Evolutionary conservation across 2,329 filamentous ascomycete genomes (phyloP).

Genomic region (Mariannaea sp.): DNA sequence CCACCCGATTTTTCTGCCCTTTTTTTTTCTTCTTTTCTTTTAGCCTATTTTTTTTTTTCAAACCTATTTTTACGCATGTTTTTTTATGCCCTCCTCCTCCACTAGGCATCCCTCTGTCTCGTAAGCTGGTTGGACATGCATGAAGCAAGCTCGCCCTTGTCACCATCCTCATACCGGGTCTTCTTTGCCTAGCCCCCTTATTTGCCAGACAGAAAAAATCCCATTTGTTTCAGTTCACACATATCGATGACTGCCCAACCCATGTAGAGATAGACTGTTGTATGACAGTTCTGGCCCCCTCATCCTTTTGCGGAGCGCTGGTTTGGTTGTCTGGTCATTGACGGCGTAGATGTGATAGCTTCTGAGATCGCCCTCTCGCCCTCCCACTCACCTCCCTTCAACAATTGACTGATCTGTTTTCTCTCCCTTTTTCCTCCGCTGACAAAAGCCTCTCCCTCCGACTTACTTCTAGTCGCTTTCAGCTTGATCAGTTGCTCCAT

Average conservation of each 20-base stretch:
- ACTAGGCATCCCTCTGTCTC: conserved; percentile 3
- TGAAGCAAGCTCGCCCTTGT: too few species aligned
- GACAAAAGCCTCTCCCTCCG: too few species aligned
- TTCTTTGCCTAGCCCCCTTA: neutral
- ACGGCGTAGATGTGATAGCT: conserved; percentile 10
- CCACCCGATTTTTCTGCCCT: conserved; percentile 24
- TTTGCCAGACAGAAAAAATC: conserved; percentile 12
- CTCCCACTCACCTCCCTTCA: conserved; percentile 11
- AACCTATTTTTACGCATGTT: neutral
- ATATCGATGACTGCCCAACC: conserved; percentile 32
- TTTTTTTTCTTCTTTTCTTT: neutral
- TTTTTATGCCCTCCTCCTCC: neutral
- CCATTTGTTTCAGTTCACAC: conserved; percentile 20
- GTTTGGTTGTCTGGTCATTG: conserved; percentile 22
- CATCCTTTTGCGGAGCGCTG: conserved; percentile 25
- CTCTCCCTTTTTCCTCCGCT: conserved; percentile 1
- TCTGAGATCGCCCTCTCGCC: conserved; percentile 13
- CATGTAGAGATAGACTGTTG: neutral
- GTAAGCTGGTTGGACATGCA: conserved; percentile 14
- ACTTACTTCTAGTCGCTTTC: neutral
- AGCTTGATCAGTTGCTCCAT: neutral
- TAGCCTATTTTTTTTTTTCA: neutral
- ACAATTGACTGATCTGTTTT: neutral
- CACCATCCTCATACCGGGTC: too few species aligned
- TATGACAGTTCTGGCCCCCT: neutral